Conservation (phyloP, 495 filamentous ascomycete genomes). For the Astrothelium subdiscretum region DNA sequence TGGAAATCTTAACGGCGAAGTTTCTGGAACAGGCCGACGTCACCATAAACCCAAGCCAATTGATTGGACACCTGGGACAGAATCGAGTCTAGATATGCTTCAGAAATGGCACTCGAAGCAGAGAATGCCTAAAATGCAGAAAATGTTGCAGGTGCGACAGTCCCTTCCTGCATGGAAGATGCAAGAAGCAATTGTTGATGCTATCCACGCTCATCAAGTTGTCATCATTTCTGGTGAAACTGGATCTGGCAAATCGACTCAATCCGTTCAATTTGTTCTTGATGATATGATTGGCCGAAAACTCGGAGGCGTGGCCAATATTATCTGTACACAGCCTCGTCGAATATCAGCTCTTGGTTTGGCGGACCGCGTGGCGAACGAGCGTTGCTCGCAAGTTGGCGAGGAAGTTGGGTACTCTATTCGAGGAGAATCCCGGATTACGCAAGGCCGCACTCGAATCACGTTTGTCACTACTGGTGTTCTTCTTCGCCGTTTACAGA, state of each 20-base stretch:
- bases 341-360: slow-evolving; percentile 89
- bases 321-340: slow-evolving; percentile 90
- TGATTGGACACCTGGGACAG: slow-evolving; percentile 28
- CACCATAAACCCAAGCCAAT: slow-evolving; percentile 21
- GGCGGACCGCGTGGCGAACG: slow-evolving; percentile 87
- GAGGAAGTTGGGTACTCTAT: slow-evolving; percentile 93
- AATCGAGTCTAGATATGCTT: slow-evolving; percentile 33
- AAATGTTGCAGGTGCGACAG: slow-evolving; percentile 57
- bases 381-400: slow-evolving; percentile 70
- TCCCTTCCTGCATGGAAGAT: slow-evolving; percentile 81
- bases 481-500: slow-evolving; percentile 79
- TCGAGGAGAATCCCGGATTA: slow-evolving; percentile 72
- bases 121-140: slow-evolving; percentile 46
- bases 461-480: slow-evolving; percentile 97
- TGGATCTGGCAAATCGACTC: slow-evolving; percentile 92
- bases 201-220: slow-evolving; percentile 66
- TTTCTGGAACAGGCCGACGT: slow-evolving; percentile 5
- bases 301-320: slow-evolving; percentile 70
- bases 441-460: slow-evolving; percentile 62
- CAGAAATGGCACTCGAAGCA: slow-evolving; percentile 46
- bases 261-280: slow-evolving; percentile 90
- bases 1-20: neutral
- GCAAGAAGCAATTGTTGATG: slow-evolving; percentile 58
- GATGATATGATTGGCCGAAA: slow-evolving; percentile 76
- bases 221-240: slow-evolving; percentile 96